These are phyloP conservation scores for Smittium mucronatum DNA, from an alignment of 371 early-diverging fungal genomes.

Conservation along the genomic window DNA sequence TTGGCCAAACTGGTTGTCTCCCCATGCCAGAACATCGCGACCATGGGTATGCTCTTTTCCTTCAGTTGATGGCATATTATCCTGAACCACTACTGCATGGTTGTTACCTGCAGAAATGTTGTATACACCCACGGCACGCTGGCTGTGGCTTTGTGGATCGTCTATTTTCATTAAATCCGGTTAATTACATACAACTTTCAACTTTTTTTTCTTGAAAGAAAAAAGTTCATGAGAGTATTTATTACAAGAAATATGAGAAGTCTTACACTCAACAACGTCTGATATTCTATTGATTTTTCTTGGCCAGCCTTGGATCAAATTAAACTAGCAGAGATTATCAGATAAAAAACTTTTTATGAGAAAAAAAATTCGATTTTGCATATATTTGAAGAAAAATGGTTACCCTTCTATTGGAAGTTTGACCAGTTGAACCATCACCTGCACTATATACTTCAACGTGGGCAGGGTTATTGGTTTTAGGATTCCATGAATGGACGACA, in stretches of 20 bases:
- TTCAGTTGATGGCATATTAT: not conserved
- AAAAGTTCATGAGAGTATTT: too few species aligned
- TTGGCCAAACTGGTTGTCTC: slow-evolving; percentile 9
- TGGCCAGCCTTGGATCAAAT: slow-evolving; percentile 6
- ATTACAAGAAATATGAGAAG: too few species aligned
- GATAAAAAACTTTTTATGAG: not conserved
- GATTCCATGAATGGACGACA: not conserved
- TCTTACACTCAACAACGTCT: slow-evolving; percentile 7
- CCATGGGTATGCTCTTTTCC: slow-evolving; percentile 2
- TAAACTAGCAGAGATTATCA: not conserved
- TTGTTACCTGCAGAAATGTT: slow-evolving; percentile 2
- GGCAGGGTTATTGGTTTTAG: not conserved
- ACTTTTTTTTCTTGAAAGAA: too few species aligned
- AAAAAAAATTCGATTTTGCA: too few species aligned
- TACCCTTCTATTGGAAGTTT: not conserved
- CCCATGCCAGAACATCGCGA: slow-evolving; percentile 8
- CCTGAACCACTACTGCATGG: slow-evolving; percentile 5
- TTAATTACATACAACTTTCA: too few species aligned
- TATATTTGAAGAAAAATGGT: too few species aligned
- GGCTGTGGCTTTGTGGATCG: not conserved
- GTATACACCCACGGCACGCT: slow-evolving; percentile 6
- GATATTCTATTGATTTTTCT: slow-evolving; percentile 8
- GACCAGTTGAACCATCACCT: slow-evolving; percentile 9
- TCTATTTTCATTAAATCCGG: too few species aligned
- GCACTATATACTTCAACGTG: slow-evolving; percentile 7